Evolutionary conservation across 2,329 filamentous ascomycete species (phyloP).

Genomic region (Alternaria panax): DNA sequence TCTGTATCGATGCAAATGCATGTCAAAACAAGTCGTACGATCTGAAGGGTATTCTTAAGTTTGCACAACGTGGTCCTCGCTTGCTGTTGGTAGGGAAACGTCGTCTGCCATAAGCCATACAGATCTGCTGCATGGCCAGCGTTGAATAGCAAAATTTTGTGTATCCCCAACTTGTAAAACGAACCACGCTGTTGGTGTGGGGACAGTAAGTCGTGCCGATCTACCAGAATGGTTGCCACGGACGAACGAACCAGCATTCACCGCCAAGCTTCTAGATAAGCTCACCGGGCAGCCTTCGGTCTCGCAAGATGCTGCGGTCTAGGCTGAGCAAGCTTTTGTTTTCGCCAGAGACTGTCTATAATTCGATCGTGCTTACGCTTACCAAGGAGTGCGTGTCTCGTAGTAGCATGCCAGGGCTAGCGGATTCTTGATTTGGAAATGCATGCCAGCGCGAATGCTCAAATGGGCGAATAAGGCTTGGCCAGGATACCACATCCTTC

Average conservation of each 20-base stretch:
- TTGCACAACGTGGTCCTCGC: neutral
- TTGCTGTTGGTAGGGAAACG: neutral
- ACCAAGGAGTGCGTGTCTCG: neutral
- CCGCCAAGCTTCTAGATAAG: constrained; percentile 15
- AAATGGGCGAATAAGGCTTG: neutral
- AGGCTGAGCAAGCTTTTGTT: constrained; percentile 1
- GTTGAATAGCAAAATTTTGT: neutral
- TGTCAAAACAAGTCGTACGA: neutral
- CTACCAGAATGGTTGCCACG: neutral
- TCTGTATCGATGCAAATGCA: neutral
- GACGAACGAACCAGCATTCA: constrained; percentile 8
- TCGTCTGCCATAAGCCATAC: constrained; percentile 11
- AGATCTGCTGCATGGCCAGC: constrained; percentile 1
- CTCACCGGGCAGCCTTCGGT: constrained; percentile 1
- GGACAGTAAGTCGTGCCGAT: neutral
- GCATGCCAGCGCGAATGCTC: neutral
- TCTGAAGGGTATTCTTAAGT: neutral
- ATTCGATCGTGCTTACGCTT: constrained; percentile 1
- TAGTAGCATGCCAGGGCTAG: neutral
- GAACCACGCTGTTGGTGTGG: neutral
- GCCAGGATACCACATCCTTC: neutral
- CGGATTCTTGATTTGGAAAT: neutral
- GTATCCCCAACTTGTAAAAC: neutral
- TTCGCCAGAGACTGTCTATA: neutral
- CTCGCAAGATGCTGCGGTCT: constrained; percentile 8